Percentiles rank a stretch among this genome's conserved stretches.
These are phyloP conservation scores for Fusarium neocosmosporiellum DNA, from an alignment of 2,329 filamentous ascomycete genomes.

Conservation along the genomic window DNA sequence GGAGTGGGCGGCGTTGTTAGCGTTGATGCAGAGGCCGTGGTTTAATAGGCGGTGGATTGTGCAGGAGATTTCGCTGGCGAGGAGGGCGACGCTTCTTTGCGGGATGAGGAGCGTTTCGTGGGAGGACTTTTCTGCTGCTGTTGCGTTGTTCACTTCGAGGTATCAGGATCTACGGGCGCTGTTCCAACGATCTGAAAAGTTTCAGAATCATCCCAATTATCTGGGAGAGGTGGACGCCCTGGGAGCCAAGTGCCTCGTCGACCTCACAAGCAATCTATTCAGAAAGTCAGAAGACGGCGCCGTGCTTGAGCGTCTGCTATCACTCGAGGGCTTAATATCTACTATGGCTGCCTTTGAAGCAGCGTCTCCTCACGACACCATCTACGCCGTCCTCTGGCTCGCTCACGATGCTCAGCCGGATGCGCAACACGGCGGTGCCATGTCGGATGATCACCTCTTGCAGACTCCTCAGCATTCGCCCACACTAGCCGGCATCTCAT, in stretches of 20 bases:
- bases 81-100: not conserved
- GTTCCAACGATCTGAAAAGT: not conserved
- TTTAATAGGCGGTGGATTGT: not conserved
- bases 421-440: not conserved
- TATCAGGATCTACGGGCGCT: not conserved
- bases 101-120: not conserved
- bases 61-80: not conserved
- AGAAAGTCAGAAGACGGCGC: not conserved
- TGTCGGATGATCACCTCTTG: not conserved
- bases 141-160: not conserved
- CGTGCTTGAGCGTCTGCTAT: not conserved
- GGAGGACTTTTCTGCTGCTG: not conserved
- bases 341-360: not conserved
- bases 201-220: not conserved
- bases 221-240: not conserved
- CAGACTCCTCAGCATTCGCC: not conserved
- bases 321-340: not conserved
- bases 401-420: not conserved
- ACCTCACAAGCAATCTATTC: not conserved
- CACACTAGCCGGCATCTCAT: not conserved
- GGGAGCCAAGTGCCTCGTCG: not conserved
- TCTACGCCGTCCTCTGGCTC: not conserved
- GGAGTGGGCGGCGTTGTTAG: not conserved
- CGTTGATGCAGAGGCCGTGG: not conserved
- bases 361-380: not conserved